These are phyloP conservation scores for Fonsecaea monophora DNA, from an alignment of 2,329 filamentous ascomycete genomes.

Conservation along the genomic window DNA sequence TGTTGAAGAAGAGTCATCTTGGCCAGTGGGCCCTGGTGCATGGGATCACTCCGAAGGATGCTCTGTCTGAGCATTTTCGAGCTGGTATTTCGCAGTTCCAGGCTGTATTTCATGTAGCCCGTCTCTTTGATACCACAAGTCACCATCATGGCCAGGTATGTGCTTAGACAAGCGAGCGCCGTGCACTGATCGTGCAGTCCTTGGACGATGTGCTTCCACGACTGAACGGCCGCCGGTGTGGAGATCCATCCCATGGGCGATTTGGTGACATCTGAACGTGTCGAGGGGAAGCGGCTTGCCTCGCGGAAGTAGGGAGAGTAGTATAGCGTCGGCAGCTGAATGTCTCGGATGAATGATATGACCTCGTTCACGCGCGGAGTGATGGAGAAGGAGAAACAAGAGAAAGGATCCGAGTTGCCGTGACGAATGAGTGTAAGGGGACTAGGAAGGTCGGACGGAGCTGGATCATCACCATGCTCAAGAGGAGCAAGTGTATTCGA, in stretches of 20 bases:
- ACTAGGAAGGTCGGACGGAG: neutral
- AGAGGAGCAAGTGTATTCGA: neutral
- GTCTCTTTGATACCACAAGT: neutral
- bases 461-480: neutral
- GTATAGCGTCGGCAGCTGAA: constrained; percentile 5
- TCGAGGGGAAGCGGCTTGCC: constrained; percentile 4
- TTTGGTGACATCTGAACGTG: neutral
- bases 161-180: constrained; percentile 8
- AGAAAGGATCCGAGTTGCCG: constrained; percentile 14
- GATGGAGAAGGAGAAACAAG: constrained; percentile 2
- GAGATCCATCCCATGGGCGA: constrained; percentile 16
- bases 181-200: constrained; percentile 13
- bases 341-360: constrained; percentile 14
- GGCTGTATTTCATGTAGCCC: neutral
- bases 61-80: constrained; percentile 9
- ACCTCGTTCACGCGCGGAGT: constrained; percentile 11
- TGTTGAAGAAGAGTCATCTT: constrained; percentile 3
- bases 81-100: constrained; percentile 6
- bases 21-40: neutral
- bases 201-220: constrained; percentile 13
- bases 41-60: neutral
- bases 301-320: constrained; percentile 11
- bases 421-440: constrained; percentile 5
- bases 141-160: constrained; percentile 9
- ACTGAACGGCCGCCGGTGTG: constrained; percentile 1